phyloP scores from a whole-genome alignment of 192 early-diverging fungal genomes.

The Obelidium mucronatum region DNA sequence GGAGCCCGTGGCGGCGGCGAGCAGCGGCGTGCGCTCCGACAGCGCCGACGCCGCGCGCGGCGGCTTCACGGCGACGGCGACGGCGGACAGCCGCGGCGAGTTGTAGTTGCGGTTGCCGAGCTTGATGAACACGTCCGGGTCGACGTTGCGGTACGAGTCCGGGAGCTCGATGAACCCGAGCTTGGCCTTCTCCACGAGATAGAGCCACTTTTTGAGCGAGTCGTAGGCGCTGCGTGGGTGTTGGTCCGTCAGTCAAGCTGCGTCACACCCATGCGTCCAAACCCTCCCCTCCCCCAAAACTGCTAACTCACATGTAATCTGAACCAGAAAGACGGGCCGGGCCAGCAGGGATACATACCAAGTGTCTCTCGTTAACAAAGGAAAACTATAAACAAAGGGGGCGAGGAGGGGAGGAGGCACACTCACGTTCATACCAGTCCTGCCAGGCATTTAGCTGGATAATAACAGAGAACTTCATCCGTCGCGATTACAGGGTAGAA shows the following conservation, averaged over 20 bases:
- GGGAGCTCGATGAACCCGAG: slow-evolving; percentile 44
- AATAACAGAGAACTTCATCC: slow-evolving; percentile 93
- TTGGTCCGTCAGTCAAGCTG: background rate
- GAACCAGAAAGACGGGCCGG: background rate
- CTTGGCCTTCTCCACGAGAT: slow-evolving; percentile 56
- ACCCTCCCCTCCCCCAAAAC: slow-evolving; percentile 8
- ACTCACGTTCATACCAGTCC: slow-evolving; percentile 62
- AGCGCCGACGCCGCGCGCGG: background rate
- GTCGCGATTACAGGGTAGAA: background rate
- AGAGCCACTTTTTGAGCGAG: slow-evolving; percentile 58
- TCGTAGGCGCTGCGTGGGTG: slow-evolving; percentile 42
- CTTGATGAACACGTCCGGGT: slow-evolving; percentile 30
- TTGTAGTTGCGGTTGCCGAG: slow-evolving; percentile 21
- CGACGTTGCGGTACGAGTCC: slow-evolving; percentile 47
- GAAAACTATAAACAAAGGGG: background rate
- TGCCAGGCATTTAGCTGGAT: slow-evolving; percentile 89
- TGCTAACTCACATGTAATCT: slow-evolving; percentile 43
- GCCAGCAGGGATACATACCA: background rate
- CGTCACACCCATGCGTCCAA: background rate
- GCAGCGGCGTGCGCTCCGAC: slow-evolving; percentile 32
- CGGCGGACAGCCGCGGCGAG: background rate
- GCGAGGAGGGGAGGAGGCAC: background rate
- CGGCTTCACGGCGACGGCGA: slow-evolving; percentile 13
- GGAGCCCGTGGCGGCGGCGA: background rate
- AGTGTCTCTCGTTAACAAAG: no score